Evolutionary conservation across 768 basidiomycete genomes (phyloP).

Genomic region (Amanita pallidorosea): DNA sequence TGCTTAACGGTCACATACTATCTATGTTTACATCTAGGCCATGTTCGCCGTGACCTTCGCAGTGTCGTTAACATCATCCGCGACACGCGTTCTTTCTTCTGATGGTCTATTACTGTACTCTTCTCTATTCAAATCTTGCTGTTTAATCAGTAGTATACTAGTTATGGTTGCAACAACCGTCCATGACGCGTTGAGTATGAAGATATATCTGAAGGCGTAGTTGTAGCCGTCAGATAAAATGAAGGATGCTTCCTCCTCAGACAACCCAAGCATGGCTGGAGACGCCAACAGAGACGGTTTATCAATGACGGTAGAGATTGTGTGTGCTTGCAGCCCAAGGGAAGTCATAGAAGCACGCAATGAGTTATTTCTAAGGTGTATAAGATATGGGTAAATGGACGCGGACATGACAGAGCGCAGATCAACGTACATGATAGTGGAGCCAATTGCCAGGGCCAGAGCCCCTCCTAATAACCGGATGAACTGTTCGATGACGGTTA

Average conservation of each 20-base stretch:
- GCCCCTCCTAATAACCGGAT: conserved; percentile 63
- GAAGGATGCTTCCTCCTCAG: conserved; percentile 21
- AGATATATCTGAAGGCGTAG: conserved; percentile 46
- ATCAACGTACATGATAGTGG: conserved; percentile 37
- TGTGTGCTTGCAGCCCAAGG: conserved; percentile 6
- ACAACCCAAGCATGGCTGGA: conserved; percentile 24
- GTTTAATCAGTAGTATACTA: conserved; percentile 49
- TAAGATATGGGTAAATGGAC: too few species aligned
- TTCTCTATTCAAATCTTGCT: conserved; percentile 44
- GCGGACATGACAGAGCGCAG: not conserved
- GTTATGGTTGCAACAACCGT: conserved; percentile 44
- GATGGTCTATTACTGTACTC: conserved; percentile 28
- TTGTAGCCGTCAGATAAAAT: conserved; percentile 43
- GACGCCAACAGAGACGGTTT: conserved; percentile 29
- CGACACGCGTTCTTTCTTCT: not conserved
- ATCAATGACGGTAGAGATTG: conserved; percentile 31
- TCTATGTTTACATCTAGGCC: not conserved
- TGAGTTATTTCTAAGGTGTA: conserved; percentile 17
- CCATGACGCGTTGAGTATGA: conserved; percentile 48
- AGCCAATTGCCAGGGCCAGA: conserved; percentile 49
- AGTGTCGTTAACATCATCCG: not conserved
- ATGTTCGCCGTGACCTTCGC: not conserved
- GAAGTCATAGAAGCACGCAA: not conserved
- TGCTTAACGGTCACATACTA: not conserved
- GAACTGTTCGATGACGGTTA: conserved; percentile 29